phyloP scores from a whole-genome alignment of 192 early-diverging fungal species.

The Backusella sp. region DNA sequence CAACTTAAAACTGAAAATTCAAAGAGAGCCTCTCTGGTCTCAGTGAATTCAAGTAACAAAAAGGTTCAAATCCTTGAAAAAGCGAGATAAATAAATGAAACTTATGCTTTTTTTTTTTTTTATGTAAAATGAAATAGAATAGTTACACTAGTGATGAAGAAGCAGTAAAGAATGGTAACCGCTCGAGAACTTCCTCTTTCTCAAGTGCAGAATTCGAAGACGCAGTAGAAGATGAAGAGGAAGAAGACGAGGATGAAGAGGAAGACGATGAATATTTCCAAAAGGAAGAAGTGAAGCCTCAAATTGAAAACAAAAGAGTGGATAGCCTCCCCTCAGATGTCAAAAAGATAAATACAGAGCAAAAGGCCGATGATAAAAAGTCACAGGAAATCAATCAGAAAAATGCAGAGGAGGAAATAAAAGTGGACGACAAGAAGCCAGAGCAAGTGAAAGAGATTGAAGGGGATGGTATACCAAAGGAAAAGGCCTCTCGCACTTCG shows the following conservation, averaged over 20 bases:
- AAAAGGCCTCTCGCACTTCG: conserved; percentile 8
- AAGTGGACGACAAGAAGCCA: background rate
- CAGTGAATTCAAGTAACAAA: background rate
- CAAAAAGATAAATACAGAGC: background rate
- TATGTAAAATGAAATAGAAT: background rate
- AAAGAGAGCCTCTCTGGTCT: conserved; percentile 1
- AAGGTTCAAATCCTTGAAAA: background rate
- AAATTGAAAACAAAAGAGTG: background rate
- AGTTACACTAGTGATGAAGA: conserved; percentile 2
- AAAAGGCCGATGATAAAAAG: background rate
- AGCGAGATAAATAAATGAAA: background rate
- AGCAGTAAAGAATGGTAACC: background rate
- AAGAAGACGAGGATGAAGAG: conserved; percentile 6
- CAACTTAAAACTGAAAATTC: background rate
- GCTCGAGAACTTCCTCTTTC: conserved; percentile 12
- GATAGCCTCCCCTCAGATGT: background rate
- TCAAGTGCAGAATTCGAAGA: conserved; percentile 9
- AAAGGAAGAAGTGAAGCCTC: background rate
- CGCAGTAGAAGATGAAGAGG: conserved; percentile 6
- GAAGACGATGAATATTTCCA: conserved; percentile 19
- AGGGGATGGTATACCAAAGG: background rate
- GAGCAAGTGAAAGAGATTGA: background rate
- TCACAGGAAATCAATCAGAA: background rate
- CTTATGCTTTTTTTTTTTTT: background rate
- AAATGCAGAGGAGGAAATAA: background rate